These are phyloP conservation scores for Aspergillus sp. DNA, from an alignment of 2,329 filamentous ascomycete species.

Conservation along the genomic window DNA sequence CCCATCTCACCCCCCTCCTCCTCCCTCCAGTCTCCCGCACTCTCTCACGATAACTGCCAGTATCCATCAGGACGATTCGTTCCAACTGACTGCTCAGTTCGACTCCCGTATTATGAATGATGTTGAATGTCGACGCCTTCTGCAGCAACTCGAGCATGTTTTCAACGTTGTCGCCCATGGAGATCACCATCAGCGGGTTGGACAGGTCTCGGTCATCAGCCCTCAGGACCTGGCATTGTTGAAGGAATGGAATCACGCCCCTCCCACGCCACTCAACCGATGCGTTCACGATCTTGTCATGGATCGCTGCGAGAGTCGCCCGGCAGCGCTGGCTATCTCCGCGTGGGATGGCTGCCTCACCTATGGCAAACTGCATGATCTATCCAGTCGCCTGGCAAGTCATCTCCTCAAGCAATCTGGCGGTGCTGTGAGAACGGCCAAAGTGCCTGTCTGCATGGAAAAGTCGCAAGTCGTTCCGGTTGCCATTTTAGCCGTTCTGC, in stretches of 20 bases:
- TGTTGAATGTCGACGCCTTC: no score
- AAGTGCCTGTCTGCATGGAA: background rate
- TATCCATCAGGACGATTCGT: no score
- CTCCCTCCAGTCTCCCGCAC: no score
- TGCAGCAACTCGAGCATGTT: no score
- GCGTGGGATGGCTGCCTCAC: background rate
- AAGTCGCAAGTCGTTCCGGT: background rate
- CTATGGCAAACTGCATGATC: background rate
- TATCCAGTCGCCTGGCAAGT: background rate
- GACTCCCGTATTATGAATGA: no score
- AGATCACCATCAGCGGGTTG: background rate
- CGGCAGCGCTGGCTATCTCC: background rate
- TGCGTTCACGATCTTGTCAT: background rate
- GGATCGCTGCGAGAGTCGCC: background rate
- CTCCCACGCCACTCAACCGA: background rate
- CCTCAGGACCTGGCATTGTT: background rate
- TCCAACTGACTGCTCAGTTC: no score
- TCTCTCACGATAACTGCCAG: no score
- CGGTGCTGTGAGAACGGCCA: background rate
- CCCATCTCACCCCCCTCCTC: no score
- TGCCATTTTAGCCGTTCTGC: background rate
- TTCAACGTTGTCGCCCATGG: no score
- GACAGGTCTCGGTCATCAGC: background rate
- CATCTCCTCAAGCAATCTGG: background rate
- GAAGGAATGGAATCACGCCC: background rate